Percentiles rank a stretch among this genome's conserved stretches.
phyloP scores from a whole-genome alignment of 2,329 filamentous ascomycete genomes.

The Clathrospora elynae region DNA sequence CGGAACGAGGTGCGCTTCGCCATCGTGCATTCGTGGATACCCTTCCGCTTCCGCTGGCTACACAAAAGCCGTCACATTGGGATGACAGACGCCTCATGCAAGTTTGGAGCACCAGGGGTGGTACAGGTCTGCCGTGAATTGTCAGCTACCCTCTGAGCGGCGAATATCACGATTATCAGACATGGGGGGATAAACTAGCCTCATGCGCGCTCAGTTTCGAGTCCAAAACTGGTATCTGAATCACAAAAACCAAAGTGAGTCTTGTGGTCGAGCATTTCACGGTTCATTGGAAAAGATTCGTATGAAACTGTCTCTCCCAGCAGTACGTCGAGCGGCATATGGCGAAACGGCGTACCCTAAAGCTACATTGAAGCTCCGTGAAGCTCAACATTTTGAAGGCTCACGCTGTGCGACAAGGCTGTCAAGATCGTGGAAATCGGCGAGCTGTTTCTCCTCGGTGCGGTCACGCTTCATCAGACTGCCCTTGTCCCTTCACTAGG shows the following conservation, averaged over 20 bases:
- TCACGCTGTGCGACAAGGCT: not conserved
- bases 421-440: not conserved
- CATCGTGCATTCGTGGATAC: constrained; percentile 8
- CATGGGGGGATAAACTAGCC: not conserved
- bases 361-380: not conserved
- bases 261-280: not conserved
- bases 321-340: constrained; percentile 1
- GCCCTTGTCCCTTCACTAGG: not conserved
- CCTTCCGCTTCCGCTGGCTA: constrained; percentile 30
- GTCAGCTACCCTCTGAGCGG: not conserved
- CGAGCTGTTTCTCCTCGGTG: not conserved
- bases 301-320: no score
- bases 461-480: not conserved
- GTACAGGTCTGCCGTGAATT: constrained; percentile 1
- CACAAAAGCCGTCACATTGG: constrained; percentile 30
- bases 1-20: constrained; percentile 15
- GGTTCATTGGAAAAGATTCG: constrained; percentile 2
- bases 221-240: constrained; percentile 1
- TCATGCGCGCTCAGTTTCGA: constrained; percentile 4
- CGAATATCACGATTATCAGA: not conserved
- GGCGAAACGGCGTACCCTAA: not conserved
- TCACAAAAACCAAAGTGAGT: not conserved
- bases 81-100: constrained; percentile 18
- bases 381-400: not conserved
- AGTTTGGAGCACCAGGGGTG: constrained; percentile 6